These are phyloP conservation scores for Neoboletus subvelutipes DNA, from an alignment of 768 basidiomycete species.

Conservation along the genomic window DNA sequence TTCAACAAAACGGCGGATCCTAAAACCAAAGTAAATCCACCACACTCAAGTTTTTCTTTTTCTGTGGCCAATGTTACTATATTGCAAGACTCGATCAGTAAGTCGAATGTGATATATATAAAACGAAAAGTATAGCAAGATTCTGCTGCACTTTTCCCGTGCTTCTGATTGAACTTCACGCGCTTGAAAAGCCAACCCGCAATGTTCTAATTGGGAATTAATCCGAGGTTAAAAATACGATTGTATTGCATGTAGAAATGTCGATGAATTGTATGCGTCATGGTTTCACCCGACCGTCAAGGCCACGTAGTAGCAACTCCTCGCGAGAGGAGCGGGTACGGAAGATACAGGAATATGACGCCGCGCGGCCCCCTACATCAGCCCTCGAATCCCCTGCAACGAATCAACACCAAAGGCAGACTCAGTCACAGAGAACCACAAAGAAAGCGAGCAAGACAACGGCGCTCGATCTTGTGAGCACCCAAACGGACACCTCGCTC, in stretches of 20 bases:
- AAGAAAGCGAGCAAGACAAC: constrained; percentile 37
- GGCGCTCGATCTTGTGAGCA: constrained; percentile 51
- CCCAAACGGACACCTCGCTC: constrained; percentile 64
- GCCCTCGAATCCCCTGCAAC: constrained; percentile 38
- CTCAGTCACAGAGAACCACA: constrained; percentile 39
- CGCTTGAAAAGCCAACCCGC: neutral
- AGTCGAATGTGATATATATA: neutral
- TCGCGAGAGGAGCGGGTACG: constrained; percentile 47
- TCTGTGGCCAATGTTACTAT: no score
- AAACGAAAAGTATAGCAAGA: neutral
- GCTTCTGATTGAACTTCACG: neutral
- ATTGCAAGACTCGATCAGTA: no score
- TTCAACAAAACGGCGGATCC: neutral
- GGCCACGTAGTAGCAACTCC: constrained; percentile 52
- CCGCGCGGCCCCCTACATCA: constrained; percentile 47
- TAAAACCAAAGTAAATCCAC: neutral
- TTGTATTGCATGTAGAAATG: neutral
- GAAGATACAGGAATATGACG: constrained; percentile 85
- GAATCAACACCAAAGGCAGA: constrained; percentile 59
- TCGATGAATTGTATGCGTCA: constrained; percentile 55
- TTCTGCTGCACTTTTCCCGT: neutral
- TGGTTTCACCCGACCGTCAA: constrained; percentile 85
- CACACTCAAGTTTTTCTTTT: no score
- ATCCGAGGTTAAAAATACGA: neutral
- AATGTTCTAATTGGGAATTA: neutral